Base-by-base conservation (phyloP, 306 rosid genomes). In the Sphenostylis stenocarpa region DNA sequence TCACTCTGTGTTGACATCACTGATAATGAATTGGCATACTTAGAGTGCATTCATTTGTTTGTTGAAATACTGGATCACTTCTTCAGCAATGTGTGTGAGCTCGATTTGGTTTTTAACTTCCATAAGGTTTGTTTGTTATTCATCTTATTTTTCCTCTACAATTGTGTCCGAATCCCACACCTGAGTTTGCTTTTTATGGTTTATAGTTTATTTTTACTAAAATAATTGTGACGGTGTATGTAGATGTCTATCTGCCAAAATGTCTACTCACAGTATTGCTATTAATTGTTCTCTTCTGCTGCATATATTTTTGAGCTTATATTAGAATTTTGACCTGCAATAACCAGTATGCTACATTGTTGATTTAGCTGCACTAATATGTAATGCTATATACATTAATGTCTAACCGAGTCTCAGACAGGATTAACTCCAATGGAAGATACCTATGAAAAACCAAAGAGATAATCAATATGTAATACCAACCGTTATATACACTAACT, bases 1-100 rank as follows among this genome's bases (percentile, higher is more conserved):
- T 95, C 99, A 0, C 93, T 95, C 2, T 95, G 99, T 81, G 99
- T 95, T 52, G 99, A 95, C 73, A 95, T 95, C 73, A 95, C 99
- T n/a, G 99, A 95, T 79, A 95, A 92, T 29, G 99, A 95, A 83
- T 60, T 95, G 89, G 99, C 97, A 0, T 95, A 95, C 78, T 84
- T 95, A 45, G 99, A 95, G 88, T 95, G 96, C 84, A 95, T 95
- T 73, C 99, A 95, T 88, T 85, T 95, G 17, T 95, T 95, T 62
- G 99, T 94, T 61, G 98, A 94, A 84, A 94, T 94, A 33, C 78
- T 93, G 90, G 96, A 93, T 84, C 98, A 93, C 80, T 93, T 93
- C 90, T 93, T 93, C 90, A 93, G 98, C 89, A 93, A 93, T 76
- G 98, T 93, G 20, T 93, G 98, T 8, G 98, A 93, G 70, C 90